Conservation (phyloP, 1,284 basidiomycete genomes). For the Phlebopus sp. region DNA sequence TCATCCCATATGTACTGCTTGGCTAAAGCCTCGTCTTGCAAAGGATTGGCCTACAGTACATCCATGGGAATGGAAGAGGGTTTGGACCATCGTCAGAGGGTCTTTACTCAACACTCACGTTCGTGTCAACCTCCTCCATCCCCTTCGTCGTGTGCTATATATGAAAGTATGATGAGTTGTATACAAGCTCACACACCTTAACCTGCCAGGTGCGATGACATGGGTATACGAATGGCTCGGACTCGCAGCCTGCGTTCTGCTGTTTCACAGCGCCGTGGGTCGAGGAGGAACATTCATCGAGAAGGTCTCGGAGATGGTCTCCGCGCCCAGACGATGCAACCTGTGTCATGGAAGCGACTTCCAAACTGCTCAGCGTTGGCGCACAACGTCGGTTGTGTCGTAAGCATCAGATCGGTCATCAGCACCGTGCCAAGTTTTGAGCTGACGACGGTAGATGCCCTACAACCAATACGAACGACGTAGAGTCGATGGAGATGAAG, state of each 20-base stretch:
- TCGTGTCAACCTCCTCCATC: background rate
- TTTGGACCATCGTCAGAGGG: constrained; percentile 21
- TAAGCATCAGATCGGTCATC: background rate
- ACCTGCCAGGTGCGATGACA: too few relatives aligned
- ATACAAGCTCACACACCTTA: too few relatives aligned
- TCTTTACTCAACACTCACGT: constrained; percentile 1
- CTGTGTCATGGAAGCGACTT: too few relatives aligned
- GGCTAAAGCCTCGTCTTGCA: constrained; percentile 20
- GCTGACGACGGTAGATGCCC: background rate
- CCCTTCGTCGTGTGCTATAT: background rate
- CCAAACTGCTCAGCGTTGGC: too few relatives aligned
- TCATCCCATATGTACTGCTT: constrained; percentile 27
- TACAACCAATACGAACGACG: background rate
- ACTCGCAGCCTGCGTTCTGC: too few relatives aligned
- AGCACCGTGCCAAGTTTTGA: background rate
- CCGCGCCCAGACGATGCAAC: too few relatives aligned
- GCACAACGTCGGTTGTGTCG: too few relatives aligned
- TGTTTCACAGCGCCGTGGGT: too few relatives aligned
- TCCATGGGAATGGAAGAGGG: constrained; percentile 33
- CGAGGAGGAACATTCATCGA: too few relatives aligned
- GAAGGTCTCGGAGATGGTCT: too few relatives aligned
- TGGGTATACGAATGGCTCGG: too few relatives aligned
- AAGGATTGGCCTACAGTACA: constrained; percentile 22
- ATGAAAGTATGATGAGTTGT: too few relatives aligned
- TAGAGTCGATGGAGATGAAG: background rate